Evolutionary conservation across 2,329 filamentous ascomycete species (phyloP), one percentile per base, ranked within the genome.

Genomic region (Diplodia corticola): DNA sequence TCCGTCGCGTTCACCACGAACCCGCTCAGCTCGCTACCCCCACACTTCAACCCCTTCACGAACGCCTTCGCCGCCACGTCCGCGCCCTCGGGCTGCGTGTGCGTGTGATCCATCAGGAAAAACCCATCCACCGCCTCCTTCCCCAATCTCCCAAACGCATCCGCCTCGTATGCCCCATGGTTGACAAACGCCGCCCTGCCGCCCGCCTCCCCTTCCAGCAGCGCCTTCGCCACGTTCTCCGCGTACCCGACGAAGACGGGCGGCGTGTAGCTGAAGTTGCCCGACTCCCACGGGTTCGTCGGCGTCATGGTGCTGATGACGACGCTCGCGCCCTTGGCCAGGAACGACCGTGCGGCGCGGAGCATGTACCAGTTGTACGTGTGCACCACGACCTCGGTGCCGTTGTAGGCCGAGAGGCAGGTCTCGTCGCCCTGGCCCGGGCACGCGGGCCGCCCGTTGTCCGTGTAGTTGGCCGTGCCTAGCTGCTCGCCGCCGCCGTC

Each of bases 401-500:
- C 83, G 68, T 85, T 78, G 70, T 85, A 86, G 2, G 76, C 80
- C 0, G 82, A 84, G 40, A 77, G 73, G 75, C 86, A 88, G 0
- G 81, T 84, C 72, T 89, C 81, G 7, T 73, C 73, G 15, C 85
- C 85, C 0, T 80, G 77, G 2, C 86, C 86, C 2, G 78, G 73
- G 67, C 88, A 91, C 70, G 85, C 87, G 1, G 83, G 85, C 15
- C 88, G 83, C 0, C 85, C 85, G 70, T 90, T 89, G 74, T 91
- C 88, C 22, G 73, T 82, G 1, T 74, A 75, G 2, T 73, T 77
- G 1, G 87, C 78, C 0, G 83, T 83, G 40, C 57, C 57, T 7
- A 61, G 44, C 17, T 12, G 22, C 24, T 5, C 24, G 57, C 57
- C 57, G 1, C 88, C 87, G 24, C 88, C 89, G 70, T 91, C 89